phyloP scores from a whole-genome alignment of 805 yeast species.

The Zygosaccharomyces siamensis region DNA sequence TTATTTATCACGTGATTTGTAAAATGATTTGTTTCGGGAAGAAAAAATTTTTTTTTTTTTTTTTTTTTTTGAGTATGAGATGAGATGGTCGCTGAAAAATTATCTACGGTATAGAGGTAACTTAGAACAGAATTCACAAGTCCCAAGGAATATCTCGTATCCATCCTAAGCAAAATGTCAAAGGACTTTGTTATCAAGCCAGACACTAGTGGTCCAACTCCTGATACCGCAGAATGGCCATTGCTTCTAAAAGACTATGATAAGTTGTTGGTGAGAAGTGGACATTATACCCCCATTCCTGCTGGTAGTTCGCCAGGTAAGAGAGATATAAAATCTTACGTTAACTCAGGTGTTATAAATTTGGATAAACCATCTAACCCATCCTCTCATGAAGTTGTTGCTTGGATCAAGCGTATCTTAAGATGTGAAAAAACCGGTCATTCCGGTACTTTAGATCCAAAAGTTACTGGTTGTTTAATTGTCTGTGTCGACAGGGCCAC shows the following conservation, averaged over 20 bases:
- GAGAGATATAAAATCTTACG: constrained; percentile 85
- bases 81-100: constrained; percentile 7
- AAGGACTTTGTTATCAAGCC: constrained; percentile 82
- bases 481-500: constrained; percentile 98
- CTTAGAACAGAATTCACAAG: neutral
- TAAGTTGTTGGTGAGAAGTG: constrained; percentile 88
- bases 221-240: constrained; percentile 94
- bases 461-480: constrained; percentile 97
- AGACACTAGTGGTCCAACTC: constrained; percentile 68
- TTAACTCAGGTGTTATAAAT: constrained; percentile 93
- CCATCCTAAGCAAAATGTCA: constrained; percentile 40
- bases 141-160: neutral
- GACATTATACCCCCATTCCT: constrained; percentile 97
- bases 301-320: constrained; percentile 91
- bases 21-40: neutral
- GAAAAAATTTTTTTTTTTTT: constrained; percentile 13
- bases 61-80: constrained; percentile 18
- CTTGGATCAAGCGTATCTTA: constrained; percentile 95
- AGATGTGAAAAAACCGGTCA: constrained; percentile 98
- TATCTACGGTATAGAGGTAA: neutral
- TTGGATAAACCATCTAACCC: constrained; percentile 98
- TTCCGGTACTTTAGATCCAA: constrained; percentile 97
- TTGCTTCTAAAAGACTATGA: constrained; percentile 89
- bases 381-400: constrained; percentile 98
- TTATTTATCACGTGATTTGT: constrained; percentile 1